Evolutionary conservation across 176 grass and related monocot genomes (phyloP).

Genomic region (Lolium rigidum): DNA sequence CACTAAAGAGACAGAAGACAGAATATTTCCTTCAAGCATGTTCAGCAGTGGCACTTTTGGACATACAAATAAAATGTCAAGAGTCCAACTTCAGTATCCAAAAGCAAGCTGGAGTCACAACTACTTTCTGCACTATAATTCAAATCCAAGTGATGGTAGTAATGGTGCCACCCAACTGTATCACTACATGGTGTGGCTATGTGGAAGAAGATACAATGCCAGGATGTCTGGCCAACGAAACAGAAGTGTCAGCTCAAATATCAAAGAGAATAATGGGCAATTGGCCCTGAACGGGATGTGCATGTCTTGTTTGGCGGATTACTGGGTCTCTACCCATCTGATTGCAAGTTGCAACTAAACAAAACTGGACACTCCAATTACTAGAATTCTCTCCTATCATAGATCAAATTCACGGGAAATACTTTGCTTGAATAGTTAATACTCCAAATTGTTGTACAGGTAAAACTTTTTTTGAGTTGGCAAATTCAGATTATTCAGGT

Average conservation of each 20-base stretch:
- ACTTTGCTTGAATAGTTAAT: neutral
- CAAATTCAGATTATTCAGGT: neutral
- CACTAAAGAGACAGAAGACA: neutral
- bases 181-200: constrained; percentile 1
- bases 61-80: neutral
- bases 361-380: neutral
- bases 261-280: constrained; percentile 18
- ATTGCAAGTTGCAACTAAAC: neutral
- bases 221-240: neutral
- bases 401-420: neutral
- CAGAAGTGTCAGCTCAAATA: neutral
- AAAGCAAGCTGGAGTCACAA: neutral
- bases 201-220: neutral
- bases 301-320: neutral
- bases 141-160: constrained; percentile 9
- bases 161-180: constrained; percentile 17
- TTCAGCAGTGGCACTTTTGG: neutral
- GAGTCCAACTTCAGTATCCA: neutral
- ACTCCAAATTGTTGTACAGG: neutral
- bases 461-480: neutral
- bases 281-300: neutral
- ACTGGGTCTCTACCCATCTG: neutral
- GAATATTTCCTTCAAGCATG: constrained; percentile 4
- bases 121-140: neutral
- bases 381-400: neutral